Conservation (phyloP, 805 yeast genomes). For the Nakazawaea wickerhamii region DNA sequence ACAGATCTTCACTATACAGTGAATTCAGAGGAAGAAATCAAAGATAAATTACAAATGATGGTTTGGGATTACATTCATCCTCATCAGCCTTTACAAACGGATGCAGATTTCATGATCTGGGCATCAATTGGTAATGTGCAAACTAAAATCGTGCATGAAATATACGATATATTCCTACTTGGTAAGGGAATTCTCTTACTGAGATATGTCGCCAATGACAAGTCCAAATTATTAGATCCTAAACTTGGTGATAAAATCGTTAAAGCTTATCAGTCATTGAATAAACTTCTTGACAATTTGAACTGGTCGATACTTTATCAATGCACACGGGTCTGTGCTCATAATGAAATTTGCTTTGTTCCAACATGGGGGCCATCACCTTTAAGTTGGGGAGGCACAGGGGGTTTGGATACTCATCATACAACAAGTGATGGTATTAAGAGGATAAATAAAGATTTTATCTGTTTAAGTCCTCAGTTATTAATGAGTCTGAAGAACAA, state of each 20-base stretch:
- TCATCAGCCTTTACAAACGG: constrained; percentile 29
- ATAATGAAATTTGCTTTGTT: constrained; percentile 47
- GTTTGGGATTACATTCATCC: constrained; percentile 45
- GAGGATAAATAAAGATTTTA: constrained; percentile 8
- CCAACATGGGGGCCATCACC: constrained; percentile 63
- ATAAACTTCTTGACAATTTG: constrained; percentile 23
- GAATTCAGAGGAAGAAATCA: constrained; percentile 16
- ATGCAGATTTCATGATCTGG: constrained; percentile 43
- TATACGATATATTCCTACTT: constrained; percentile 32
- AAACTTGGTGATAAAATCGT: constrained; percentile 18
- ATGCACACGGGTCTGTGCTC: constrained; percentile 37
- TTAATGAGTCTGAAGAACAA: neutral
- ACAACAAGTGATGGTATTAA: neutral
- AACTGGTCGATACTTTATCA: constrained; percentile 39
- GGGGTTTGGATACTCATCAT: constrained; percentile 2
- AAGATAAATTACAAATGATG: constrained; percentile 29
- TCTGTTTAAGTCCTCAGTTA: constrained; percentile 5
- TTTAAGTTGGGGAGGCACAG: constrained; percentile 32
- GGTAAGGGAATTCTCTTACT: constrained; percentile 23
- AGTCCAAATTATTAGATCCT: constrained; percentile 9
- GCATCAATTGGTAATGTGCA: constrained; percentile 40
- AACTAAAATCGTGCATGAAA: constrained; percentile 26
- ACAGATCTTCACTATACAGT: constrained; percentile 18
- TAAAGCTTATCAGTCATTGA: constrained; percentile 5
- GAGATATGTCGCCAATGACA: constrained; percentile 15